These are phyloP conservation scores for Pseudisothecium myosuroides DNA, from an alignment of 225 moss, liverwort and hornwort species.

Conservation along the genomic window DNA sequence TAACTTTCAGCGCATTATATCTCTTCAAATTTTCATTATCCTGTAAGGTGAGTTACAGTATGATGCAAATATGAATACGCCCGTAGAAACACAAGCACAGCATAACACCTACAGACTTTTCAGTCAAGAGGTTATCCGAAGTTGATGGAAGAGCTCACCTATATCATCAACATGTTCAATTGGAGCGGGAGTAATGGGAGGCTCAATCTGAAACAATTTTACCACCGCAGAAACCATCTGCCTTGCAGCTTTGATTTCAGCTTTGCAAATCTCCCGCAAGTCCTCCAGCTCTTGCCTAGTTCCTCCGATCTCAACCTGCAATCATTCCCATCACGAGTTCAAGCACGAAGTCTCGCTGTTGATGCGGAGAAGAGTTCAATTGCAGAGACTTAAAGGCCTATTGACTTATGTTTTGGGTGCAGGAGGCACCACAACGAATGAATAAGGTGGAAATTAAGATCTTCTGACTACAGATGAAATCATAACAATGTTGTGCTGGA, in stretches of 20 bases:
- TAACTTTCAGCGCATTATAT: background rate
- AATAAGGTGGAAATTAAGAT: background rate
- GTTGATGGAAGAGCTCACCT: conserved; percentile 27
- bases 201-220: conserved; percentile 58
- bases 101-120: background rate
- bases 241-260: conserved; percentile 71
- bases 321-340: background rate
- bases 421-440: background rate
- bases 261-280: conserved; percentile 60
- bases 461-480: background rate
- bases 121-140: background rate
- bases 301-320: conserved; percentile 70
- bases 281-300: conserved; percentile 77
- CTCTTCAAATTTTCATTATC: background rate
- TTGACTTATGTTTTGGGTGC: background rate
- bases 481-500: background rate
- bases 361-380: background rate
- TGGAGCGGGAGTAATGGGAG: conserved; percentile 40
- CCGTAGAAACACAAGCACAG: background rate
- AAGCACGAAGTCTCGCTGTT: background rate
- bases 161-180: conserved; percentile 42
- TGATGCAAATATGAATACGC: background rate
- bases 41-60: background rate
- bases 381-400: background rate
- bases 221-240: conserved; percentile 56